Evolutionary conservation across 2,329 filamentous ascomycete genomes (phyloP), one percentile per base, ranked within the genome.

Genomic region (Celoporthe dispersa): DNA sequence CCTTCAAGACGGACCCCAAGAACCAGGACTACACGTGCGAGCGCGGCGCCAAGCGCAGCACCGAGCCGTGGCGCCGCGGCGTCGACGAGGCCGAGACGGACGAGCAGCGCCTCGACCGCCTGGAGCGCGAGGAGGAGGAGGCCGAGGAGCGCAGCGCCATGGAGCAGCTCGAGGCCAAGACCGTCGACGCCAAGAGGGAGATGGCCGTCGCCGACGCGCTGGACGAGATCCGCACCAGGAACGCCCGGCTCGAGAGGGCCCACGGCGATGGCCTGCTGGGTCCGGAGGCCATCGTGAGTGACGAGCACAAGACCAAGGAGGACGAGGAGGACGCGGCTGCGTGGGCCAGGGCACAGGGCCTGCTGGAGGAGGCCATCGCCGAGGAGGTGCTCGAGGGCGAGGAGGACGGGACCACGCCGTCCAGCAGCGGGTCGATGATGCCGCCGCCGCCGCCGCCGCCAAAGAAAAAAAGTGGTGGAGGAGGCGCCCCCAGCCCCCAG

Each of bases 151-250:
- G 90, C 73, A 94, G 98, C 79, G 93, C 94, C 31, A 99, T 99
- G 97, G 92, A 92, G 69, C 94, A 98, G 78, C 82, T 99, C 62
- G 96, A 99, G 82, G 91, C 92, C 73, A 98, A 98, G 83, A 97
- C 95, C 68, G 83, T 92, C 31, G 96, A 99, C 79, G 94, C 94
- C 0, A 94, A 96, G 83, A 87, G 92, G 55, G 96, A 99, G 81
- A 99, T 99, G 94, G 93, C 92, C 25, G 93, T 98, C 60, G 96
- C 96, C 1, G 96, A 99, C 83, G 95, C 94, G 9, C 83, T 99
- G 68, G 96, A 99, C 80, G 94, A 98, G 82, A 98, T 99, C 69
- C 86, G 95, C 68, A 95, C 93, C 66, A 85, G 95, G 73, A 99
- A 99, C 81, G 96, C 96, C 9, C 86, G 94, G 73, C 90, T 96